Evolutionary conservation across 2,329 filamentous ascomycete species (phyloP).

Genomic region (Aphanoascus verrucosus): DNA sequence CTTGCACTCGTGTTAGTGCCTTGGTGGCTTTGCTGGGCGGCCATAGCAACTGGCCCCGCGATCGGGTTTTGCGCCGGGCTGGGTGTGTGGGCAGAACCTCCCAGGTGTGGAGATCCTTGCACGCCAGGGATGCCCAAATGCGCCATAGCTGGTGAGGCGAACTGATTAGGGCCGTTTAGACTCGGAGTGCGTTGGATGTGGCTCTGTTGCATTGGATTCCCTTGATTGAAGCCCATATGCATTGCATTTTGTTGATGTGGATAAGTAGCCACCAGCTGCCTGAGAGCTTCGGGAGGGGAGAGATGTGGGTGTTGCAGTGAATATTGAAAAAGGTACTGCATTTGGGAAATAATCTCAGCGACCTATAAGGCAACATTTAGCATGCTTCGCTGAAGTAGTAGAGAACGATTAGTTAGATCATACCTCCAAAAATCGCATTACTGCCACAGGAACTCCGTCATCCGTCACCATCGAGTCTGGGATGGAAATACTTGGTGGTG

Average conservation of each 20-base stretch:
- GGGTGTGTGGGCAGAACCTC: slow-evolving; percentile 39
- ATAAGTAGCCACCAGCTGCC: slow-evolving; percentile 40
- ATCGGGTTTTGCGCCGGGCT: slow-evolving; percentile 38
- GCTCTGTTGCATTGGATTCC: slow-evolving; percentile 27
- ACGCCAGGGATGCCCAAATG: slow-evolving; percentile 42
- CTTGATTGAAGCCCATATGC: slow-evolving; percentile 18
- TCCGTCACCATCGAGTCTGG: slow-evolving; percentile 37
- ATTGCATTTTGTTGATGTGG: slow-evolving; percentile 28
- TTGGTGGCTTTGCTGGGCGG: slow-evolving; percentile 47
- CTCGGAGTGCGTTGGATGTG: slow-evolving; percentile 35
- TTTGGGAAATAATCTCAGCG: slow-evolving; percentile 54
- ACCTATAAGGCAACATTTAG: slow-evolving; percentile 37
- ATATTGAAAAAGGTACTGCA: slow-evolving; percentile 51
- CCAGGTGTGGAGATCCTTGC: slow-evolving; percentile 43
- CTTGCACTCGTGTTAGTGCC: slow-evolving; percentile 43
- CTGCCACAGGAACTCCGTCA: slow-evolving; percentile 46
- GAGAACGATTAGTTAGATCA: slow-evolving; percentile 17
- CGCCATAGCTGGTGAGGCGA: slow-evolving; percentile 49
- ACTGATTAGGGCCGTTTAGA: slow-evolving; percentile 41
- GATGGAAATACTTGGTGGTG: slow-evolving; percentile 35
- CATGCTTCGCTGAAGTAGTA: not conserved
- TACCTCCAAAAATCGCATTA: slow-evolving; percentile 55
- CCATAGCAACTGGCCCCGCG: slow-evolving; percentile 43
- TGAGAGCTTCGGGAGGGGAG: slow-evolving; percentile 46
- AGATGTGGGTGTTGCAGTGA: slow-evolving; percentile 44